Evolutionary conservation across 768 basidiomycete genomes (phyloP).

Genomic region (Sutorius australiensis): DNA sequence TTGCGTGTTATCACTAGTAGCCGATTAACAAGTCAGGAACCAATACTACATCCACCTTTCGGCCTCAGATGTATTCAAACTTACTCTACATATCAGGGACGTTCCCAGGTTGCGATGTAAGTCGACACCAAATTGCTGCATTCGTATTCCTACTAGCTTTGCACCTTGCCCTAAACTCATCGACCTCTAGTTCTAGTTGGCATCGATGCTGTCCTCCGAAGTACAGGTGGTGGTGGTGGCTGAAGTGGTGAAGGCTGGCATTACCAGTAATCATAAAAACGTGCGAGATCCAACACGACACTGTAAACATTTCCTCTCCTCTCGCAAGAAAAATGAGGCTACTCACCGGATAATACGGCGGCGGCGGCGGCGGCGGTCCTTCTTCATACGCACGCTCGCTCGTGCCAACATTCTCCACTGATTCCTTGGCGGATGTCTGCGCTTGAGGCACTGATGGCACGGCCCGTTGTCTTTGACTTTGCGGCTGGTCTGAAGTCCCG

Average conservation of each 20-base stretch:
- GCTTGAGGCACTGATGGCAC: neutral
- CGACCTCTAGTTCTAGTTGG: neutral
- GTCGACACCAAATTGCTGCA: neutral
- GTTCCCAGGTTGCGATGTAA: neutral
- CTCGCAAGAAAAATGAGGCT: no score
- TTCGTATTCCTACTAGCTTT: neutral
- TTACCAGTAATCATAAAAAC: neutral
- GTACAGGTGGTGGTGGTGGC: neutral
- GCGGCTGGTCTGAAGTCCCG: neutral
- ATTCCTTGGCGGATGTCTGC: neutral
- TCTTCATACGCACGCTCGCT: neutral
- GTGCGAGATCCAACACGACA: neutral
- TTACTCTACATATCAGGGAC: neutral
- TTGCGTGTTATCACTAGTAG: no score
- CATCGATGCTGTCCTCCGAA: neutral
- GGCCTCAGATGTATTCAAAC: no score
- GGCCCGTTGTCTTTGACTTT: no score
- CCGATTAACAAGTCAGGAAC: no score
- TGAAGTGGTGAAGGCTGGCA: neutral
- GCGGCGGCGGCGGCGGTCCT: slow-evolving; percentile 3
- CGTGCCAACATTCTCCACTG: neutral
- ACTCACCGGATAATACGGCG: slow-evolving; percentile 11
- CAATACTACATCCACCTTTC: no score
- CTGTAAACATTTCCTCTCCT: neutral
- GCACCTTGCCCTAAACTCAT: neutral